Conservation (phyloP, 2,329 filamentous ascomycete species). For the Ophiosphaerella narmari region DNA sequence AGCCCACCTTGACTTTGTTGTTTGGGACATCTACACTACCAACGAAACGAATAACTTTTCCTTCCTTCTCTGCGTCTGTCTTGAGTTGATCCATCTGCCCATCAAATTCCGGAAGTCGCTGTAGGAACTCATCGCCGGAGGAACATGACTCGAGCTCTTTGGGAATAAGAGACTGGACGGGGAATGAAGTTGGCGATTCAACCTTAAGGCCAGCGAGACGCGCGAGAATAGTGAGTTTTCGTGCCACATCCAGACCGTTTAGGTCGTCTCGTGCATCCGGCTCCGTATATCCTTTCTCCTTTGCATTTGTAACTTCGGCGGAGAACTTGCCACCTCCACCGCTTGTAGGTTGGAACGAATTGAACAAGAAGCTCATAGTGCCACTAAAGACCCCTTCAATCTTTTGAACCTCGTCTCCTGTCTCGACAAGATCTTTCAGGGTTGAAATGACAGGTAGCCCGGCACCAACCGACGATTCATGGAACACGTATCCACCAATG, state of each 20-base stretch:
- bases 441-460: conserved; percentile 93
- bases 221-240: conserved; percentile 93
- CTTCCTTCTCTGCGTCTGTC: conserved; percentile 78
- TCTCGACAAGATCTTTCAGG: conserved; percentile 90
- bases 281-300: conserved; percentile 90
- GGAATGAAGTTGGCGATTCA: conserved; percentile 84
- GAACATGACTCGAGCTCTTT: conserved; percentile 77
- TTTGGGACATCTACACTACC: conserved; percentile 87
- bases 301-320: conserved; percentile 87
- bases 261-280: conserved; percentile 85
- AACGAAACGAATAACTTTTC: conserved; percentile 92
- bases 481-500: conserved; percentile 77
- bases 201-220: conserved; percentile 81
- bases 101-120: conserved; percentile 80
- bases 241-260: conserved; percentile 88
- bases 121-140: conserved; percentile 84
- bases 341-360: conserved; percentile 85
- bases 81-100: conserved; percentile 88
- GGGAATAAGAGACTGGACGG: conserved; percentile 91
- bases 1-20: conserved; percentile 84
- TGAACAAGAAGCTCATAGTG: conserved; percentile 98
- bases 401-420: conserved; percentile 86
- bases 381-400: conserved; percentile 98
- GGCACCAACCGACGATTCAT: conserved; percentile 92
- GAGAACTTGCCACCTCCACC: conserved; percentile 83